Evolutionary conservation across 2,329 filamentous ascomycete species (phyloP).

Genomic region (Colletotrichum chrysophilum): DNA sequence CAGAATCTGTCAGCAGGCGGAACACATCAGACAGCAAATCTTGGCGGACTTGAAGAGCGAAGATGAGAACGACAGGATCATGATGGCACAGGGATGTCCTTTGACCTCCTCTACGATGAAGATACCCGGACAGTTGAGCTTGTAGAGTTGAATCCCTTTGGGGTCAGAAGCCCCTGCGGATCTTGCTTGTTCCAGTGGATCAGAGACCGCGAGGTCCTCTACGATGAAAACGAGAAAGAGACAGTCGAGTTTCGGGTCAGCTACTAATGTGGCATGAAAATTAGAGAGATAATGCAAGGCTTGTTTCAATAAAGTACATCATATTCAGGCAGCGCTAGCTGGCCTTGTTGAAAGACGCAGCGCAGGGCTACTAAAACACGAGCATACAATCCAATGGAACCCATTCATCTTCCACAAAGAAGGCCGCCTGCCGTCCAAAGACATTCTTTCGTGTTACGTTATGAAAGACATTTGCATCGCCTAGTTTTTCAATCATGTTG

Average conservation of each 20-base stretch:
- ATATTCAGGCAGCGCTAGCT: neutral
- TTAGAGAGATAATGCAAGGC: neutral
- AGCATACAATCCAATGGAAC: neutral
- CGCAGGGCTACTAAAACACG: neutral
- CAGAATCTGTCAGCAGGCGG: neutral
- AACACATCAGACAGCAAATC: neutral
- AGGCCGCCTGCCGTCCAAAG: neutral
- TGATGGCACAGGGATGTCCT: slow-evolving; percentile 39
- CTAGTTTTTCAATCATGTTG: neutral
- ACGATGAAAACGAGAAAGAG: slow-evolving; percentile 29
- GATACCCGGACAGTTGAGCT: slow-evolving; percentile 29
- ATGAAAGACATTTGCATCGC: neutral
- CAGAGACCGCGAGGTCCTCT: slow-evolving; percentile 38
- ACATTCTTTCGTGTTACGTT: neutral
- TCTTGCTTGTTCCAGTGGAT: slow-evolving; percentile 53
- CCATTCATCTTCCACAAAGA: neutral
- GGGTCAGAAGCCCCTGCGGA: slow-evolving; percentile 46
- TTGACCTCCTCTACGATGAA: slow-evolving; percentile 45
- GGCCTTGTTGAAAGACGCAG: neutral
- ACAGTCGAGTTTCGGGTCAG: neutral
- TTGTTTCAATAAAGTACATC: neutral
- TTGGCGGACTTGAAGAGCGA: neutral
- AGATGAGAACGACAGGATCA: neutral
- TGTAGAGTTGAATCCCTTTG: slow-evolving; percentile 52
- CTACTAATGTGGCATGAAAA: neutral